Base-by-base conservation (phyloP, 345 rosid species). In the Turritis glabra region DNA sequence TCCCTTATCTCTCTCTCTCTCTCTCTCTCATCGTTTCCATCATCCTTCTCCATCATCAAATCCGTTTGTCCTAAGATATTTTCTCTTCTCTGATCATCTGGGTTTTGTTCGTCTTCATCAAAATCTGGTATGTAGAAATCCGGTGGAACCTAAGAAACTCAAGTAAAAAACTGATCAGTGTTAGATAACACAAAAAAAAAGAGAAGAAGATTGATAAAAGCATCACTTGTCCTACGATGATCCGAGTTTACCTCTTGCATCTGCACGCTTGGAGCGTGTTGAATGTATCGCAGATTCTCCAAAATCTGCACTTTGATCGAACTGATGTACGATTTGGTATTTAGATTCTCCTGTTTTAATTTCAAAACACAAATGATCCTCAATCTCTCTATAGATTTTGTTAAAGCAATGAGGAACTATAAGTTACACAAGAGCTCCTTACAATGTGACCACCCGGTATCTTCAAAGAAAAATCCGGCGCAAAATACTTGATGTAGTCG, bases 191-290 rank as follows among this genome's bases (percentile, higher is more conserved):
- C 32, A 8, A 55, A 26, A 11, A 22, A 12, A n/a, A n/a, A n/a
- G n/a, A n/a, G 13, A 3, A 3, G 1, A 38, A 15, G 48, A 44
- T 47, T 55, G 32, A 23, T 11, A 0, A 66, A 63, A 44, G 1
- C 40, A 46, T 13, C 15, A 37, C 2, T 14, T 8, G 23, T 19
- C 17, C 1, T 6, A 61, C 32, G 26, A 62, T 52, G 30, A 38
- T 13, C 25, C 1, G 2, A 18, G 64, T 85, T 78, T 72, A 89
- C 99, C 99, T 95, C 99, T 58, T 95, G 99, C 96, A 95, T 84
- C 72, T 95, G 97, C 50, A 90, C 97, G 71, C 96, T 82, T 0
- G 99, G 98, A 52, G 99, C 98, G 68, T 95, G 99, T 58, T 92
- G 99, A 67, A 95, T 92, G 83, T 78, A 70, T 5, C 97, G 89